Percentiles rank a stretch among this genome's conserved stretches.
These are phyloP conservation scores for Xanthoconium purpureum DNA, from an alignment of 768 basidiomycete genomes.

Conservation along the genomic window DNA sequence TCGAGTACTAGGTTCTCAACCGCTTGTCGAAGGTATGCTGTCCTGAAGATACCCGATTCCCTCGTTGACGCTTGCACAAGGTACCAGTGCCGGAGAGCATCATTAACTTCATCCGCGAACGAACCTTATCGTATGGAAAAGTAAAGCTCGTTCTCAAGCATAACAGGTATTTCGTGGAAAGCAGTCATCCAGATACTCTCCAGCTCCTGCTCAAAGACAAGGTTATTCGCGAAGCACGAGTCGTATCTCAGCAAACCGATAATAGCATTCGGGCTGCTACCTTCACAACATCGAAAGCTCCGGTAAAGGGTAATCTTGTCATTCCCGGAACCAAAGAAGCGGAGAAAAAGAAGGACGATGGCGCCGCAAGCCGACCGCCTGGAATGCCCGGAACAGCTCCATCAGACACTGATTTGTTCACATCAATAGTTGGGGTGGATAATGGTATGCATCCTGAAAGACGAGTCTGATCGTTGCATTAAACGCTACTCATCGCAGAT, in stretches of 20 bases:
- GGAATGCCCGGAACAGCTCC: constrained; percentile 28
- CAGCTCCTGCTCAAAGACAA: constrained; percentile 84
- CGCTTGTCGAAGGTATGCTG: constrained; percentile 63
- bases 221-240: constrained; percentile 80
- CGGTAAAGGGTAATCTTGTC: constrained; percentile 74
- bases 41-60: constrained; percentile 1
- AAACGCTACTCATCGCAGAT: constrained; percentile 46
- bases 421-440: constrained; percentile 94
- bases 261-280: constrained; percentile 73
- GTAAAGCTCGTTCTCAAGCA: constrained; percentile 97
- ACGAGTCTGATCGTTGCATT: background rate
- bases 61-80: constrained; percentile 36
- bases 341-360: constrained; percentile 67
- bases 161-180: constrained; percentile 97
- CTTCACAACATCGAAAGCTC: constrained; percentile 79
- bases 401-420: constrained; percentile 79
- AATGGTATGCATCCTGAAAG: constrained; percentile 49
- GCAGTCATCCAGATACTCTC: constrained; percentile 89
- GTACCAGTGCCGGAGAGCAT: constrained; percentile 91
- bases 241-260: constrained; percentile 64
- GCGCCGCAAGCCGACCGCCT: constrained; percentile 32
- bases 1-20: constrained; percentile 60
- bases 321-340: constrained; percentile 84
- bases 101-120: constrained; percentile 82
- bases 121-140: constrained; percentile 96